Percentiles rank a stretch among this genome's conserved stretches.
Conservation (phyloP, 169 alveolate species). For the Plasmodium knowlesi region DNA sequence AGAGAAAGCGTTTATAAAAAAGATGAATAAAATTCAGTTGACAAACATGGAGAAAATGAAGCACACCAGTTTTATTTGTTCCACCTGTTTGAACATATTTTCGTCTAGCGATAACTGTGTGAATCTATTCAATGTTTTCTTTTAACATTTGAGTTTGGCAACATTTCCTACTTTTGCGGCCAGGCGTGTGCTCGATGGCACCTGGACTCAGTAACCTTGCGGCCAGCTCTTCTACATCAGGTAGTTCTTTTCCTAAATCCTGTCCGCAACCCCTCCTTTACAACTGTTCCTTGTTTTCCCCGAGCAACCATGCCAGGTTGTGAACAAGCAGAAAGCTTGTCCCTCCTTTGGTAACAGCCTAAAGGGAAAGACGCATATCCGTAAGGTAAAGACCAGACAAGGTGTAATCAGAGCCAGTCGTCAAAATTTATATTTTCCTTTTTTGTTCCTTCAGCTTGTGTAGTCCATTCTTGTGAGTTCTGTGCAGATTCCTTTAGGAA, state of each 20-base stretch:
- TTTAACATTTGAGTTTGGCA: slow-evolving; percentile 9
- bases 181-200: neutral
- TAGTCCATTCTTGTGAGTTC: neutral
- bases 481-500: slow-evolving; percentile 12
- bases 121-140: slow-evolving; percentile 11
- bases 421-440: slow-evolving; percentile 31
- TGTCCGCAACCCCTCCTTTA: neutral
- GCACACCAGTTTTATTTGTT: slow-evolving; percentile 36
- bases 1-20: slow-evolving; percentile 44
- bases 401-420: slow-evolving; percentile 36
- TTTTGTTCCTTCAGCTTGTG: neutral
- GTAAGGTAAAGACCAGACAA: neutral
- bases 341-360: neutral
- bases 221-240: neutral
- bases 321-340: neutral
- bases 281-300: neutral
- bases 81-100: slow-evolving; percentile 59
- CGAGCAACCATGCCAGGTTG: neutral
- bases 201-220: neutral
- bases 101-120: slow-evolving; percentile 36
- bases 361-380: neutral
- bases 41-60: slow-evolving; percentile 42
- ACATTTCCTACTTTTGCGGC: neutral
- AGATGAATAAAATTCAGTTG: slow-evolving; percentile 53
- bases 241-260: neutral